Evolutionary conservation across 2,329 filamentous ascomycete genomes (phyloP).

Genomic region (Aspergillus luchuensis): DNA sequence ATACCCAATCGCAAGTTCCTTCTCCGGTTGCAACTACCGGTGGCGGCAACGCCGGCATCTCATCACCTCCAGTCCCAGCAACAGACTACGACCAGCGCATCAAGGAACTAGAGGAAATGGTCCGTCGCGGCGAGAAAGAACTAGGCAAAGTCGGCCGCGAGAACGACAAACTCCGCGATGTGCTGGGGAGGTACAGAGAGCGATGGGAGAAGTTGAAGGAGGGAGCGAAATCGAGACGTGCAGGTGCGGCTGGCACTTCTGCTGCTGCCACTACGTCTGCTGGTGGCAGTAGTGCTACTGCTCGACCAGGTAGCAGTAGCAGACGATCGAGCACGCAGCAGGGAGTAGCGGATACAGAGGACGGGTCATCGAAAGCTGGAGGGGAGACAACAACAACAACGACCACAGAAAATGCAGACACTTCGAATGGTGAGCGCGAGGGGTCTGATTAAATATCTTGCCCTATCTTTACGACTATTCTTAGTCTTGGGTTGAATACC

Average conservation of each 20-base stretch:
- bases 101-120: slow-evolving; percentile 68
- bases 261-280: too few relatives aligned
- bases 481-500: neutral
- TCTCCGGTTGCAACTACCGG: slow-evolving; percentile 25
- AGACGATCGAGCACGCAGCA: neutral
- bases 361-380: neutral
- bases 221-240: slow-evolving; percentile 53
- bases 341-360: neutral
- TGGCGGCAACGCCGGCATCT: slow-evolving; percentile 8
- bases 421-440: slow-evolving; percentile 1
- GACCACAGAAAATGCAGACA: neutral
- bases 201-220: slow-evolving; percentile 71
- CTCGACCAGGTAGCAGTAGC: too few relatives aligned
- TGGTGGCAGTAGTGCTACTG: too few relatives aligned
- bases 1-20: slow-evolving; percentile 29
- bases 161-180: slow-evolving; percentile 60
- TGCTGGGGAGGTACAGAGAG: slow-evolving; percentile 60
- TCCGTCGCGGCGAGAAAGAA: slow-evolving; percentile 60
- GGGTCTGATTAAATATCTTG: neutral
- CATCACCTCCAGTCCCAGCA: slow-evolving; percentile 17
- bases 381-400: neutral
- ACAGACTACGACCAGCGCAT: slow-evolving; percentile 55
- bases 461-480: neutral
- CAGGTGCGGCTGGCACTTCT: too few relatives aligned
- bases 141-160: slow-evolving; percentile 64